These are phyloP conservation scores for Coemansia sp. DNA, from an alignment of 192 early-diverging fungal genomes.

Conservation along the genomic window DNA sequence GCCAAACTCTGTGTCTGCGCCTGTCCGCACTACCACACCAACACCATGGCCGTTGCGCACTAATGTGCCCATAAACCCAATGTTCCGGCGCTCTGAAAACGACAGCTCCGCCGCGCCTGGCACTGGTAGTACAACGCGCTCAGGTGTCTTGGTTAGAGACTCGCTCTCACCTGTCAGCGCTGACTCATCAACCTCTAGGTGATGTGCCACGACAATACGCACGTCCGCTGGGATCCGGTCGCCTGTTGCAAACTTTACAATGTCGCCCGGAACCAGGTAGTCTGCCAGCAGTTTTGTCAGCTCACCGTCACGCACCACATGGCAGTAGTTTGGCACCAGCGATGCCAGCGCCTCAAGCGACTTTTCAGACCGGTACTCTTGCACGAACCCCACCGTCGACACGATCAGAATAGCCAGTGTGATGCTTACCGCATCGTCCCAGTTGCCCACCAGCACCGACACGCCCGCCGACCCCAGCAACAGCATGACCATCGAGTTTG, in stretches of 20 bases:
- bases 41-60: constrained; percentile 84
- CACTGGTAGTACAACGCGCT: constrained; percentile 46
- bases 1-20: constrained; percentile 92
- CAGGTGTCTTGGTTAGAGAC: constrained; percentile 71
- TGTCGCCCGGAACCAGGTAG: constrained; percentile 89
- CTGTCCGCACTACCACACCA: constrained; percentile 89
- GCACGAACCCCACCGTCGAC: constrained; percentile 88
- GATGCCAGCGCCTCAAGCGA: constrained; percentile 90
- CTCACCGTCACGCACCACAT: constrained; percentile 72
- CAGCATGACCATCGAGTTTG: constrained; percentile 83
- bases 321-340: constrained; percentile 82
- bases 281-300: constrained; percentile 64
- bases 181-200: constrained; percentile 91
- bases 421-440: constrained; percentile 86
- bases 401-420: constrained; percentile 75
- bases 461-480: constrained; percentile 83
- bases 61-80: constrained; percentile 94
- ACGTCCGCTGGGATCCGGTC: constrained; percentile 94
- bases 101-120: constrained; percentile 30
- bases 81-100: constrained; percentile 64
- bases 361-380: constrained; percentile 91
- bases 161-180: constrained; percentile 94
- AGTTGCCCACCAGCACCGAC: constrained; percentile 69
- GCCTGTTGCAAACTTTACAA: constrained; percentile 82
- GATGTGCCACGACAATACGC: constrained; percentile 71